phyloP scores from a whole-genome alignment of 1,139 yeast genomes.

The Arxiozyma bovina region DNA sequence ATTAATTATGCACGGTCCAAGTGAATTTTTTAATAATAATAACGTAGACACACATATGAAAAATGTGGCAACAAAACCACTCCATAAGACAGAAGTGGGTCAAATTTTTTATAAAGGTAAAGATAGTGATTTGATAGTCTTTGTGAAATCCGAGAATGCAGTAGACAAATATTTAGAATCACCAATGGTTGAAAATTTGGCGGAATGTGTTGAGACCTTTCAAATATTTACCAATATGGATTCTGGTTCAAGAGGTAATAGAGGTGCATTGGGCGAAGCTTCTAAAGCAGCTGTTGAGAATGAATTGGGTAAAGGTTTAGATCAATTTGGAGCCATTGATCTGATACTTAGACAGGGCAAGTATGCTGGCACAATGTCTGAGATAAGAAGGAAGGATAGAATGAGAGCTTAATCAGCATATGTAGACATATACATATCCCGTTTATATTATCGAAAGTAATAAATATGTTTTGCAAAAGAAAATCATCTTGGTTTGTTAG shows the following conservation, averaged over 20 bases:
- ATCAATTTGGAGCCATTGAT: slow-evolving; percentile 43
- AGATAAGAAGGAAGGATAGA: slow-evolving; percentile 2
- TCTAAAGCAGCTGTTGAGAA: slow-evolving; percentile 53
- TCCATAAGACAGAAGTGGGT: slow-evolving; percentile 23
- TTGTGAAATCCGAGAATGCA: slow-evolving; percentile 47
- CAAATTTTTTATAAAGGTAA: slow-evolving; percentile 61
- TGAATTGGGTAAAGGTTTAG: slow-evolving; percentile 51
- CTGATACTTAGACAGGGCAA: slow-evolving; percentile 50
- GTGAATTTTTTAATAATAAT: slow-evolving; percentile 1
- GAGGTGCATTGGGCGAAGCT: slow-evolving; percentile 66
- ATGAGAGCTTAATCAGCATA: neutral
- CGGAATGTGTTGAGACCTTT: slow-evolving; percentile 56
- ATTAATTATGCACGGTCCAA: neutral
- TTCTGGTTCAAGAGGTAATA: slow-evolving; percentile 47
- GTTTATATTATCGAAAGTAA: too few relatives aligned
- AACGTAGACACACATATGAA: slow-evolving; percentile 5
- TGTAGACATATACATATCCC: neutral
- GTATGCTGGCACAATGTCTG: slow-evolving; percentile 4
- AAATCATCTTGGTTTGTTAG: too few relatives aligned
- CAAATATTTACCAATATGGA: slow-evolving; percentile 52
- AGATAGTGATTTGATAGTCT: slow-evolving; percentile 54
- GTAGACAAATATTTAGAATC: slow-evolving; percentile 44
- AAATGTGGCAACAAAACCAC: neutral
- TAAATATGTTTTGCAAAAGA: too few relatives aligned
- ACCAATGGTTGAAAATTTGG: slow-evolving; percentile 33